A percentile compares a stretch with the other conserved stretches of the same genome.
Evolutionary conservation across 2,329 filamentous ascomycete species (phyloP).

Genomic region (Fonsecaea pedrosoi): DNA sequence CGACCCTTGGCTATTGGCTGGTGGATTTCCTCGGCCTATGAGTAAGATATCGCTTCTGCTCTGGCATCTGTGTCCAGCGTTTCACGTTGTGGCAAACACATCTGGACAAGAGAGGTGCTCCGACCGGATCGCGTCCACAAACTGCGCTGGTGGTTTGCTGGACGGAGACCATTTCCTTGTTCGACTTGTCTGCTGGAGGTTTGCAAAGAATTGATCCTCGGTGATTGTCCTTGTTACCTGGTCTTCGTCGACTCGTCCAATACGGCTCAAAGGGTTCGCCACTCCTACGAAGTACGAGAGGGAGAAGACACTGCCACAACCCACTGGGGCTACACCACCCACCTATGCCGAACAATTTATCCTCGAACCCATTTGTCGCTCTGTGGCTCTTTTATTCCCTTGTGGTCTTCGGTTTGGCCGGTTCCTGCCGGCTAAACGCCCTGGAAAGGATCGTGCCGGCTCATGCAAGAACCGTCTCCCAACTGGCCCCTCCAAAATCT

Average conservation of each 20-base stretch:
- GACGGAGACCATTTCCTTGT: background rate
- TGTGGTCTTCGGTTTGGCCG: background rate
- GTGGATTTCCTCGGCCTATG: conserved; percentile 1
- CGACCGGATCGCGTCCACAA: background rate
- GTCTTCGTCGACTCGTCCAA: conserved; percentile 1
- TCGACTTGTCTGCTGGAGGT: background rate
- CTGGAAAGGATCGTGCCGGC: conserved; percentile 10
- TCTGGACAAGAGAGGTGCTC: background rate
- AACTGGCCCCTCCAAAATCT: conserved; percentile 7
- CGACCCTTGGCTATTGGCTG: conserved; percentile 16
- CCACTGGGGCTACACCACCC: background rate
- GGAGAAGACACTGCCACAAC: conserved; percentile 19
- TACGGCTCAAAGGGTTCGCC: conserved; percentile 9
- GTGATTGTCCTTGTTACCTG: background rate
- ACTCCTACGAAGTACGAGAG: background rate
- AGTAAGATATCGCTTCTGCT: conserved; percentile 13
- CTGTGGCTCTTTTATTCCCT: background rate
- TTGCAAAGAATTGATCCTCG: conserved; percentile 2
- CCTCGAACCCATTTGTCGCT: background rate
- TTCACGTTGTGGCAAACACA: conserved; percentile 14
- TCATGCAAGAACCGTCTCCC: conserved; percentile 9
- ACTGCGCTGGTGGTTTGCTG: no score
- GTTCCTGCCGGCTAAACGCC: conserved; percentile 12
- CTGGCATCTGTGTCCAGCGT: conserved; percentile 15
- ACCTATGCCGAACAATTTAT: conserved; percentile 11